Conservation (phyloP, 495 filamentous ascomycete genomes). For the Saxophila tyrrhenica region DNA sequence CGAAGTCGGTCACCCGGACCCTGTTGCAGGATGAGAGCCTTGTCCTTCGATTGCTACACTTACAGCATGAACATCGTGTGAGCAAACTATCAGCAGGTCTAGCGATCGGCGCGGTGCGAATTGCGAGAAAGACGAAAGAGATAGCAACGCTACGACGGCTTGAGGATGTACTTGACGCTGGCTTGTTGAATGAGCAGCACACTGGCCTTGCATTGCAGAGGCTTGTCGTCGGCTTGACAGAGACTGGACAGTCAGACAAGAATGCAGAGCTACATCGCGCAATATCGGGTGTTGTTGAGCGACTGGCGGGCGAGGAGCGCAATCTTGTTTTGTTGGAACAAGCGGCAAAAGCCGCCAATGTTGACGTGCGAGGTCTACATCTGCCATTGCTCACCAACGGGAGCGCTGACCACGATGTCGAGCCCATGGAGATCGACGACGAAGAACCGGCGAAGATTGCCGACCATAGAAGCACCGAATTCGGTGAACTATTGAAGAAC, state of each 20-base stretch:
- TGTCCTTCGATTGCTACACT: not conserved
- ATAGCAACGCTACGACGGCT: not conserved
- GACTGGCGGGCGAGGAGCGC: not conserved
- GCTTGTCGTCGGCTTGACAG: not conserved
- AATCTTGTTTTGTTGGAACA: not conserved
- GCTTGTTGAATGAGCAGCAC: not conserved
- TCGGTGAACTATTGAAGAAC: not conserved
- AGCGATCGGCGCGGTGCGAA: not conserved
- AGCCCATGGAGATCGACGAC: not conserved
- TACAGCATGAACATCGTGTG: not conserved
- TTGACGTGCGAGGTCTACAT: not conserved
- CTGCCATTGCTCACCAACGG: not conserved
- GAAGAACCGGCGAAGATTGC: not conserved
- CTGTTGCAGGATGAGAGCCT: conserved; percentile 32
- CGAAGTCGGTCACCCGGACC: conserved; percentile 55
- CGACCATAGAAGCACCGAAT: not conserved
- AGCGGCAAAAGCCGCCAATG: not conserved
- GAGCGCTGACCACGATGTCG: not conserved
- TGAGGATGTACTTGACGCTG: not conserved
- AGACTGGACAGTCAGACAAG: not conserved
- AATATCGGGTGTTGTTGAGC: not conserved
- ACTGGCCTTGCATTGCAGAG: not conserved
- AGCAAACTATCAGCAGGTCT: conserved; percentile 8
- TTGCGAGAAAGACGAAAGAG: not conserved
- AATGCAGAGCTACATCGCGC: not conserved